Evolutionary conservation across 176 grass and related monocot genomes (phyloP), one percentile per base, ranked within the genome.

Genomic region (Triticum monococcum): DNA sequence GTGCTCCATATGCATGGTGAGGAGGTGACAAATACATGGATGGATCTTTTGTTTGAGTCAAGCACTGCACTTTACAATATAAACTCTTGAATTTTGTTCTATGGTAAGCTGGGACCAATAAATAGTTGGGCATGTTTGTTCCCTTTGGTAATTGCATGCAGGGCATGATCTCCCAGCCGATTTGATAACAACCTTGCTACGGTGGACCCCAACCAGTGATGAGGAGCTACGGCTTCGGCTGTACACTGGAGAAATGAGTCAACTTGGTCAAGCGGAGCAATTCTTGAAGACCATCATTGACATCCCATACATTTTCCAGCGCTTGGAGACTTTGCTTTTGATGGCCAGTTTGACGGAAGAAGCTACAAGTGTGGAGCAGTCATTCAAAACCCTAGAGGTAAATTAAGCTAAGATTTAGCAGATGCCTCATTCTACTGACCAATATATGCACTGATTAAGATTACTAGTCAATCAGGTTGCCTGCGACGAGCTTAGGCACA

Each of bases 351-450:
- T 98, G 23, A 91, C 89, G 17, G 95, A 98, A 45, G 95, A 95
- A 76, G 78, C 80, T 79, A 82, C 83, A 61, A 68, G 77, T 45
- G 79, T 85, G 17, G 77, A 88, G 79, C 79, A 91, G 50, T 88
- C 91, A n/a, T 98, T 98, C 45, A 43, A 80, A 75, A 89, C 71
- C 45, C 20, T 98, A 37, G 96, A 98, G 96, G 95, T 94, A 94
- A 61, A 60, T 30, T 66, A 83, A 68, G 46, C 52, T 22, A 57
- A 77, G 74, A 32, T 56, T 32, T 56, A 33, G 46, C 46, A 33
- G 28, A 77, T 22, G 52, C 71, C 26, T 77, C 74, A 22, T 9
- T 77, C n/a, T 56, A 33, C 26, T 33, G 46, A 56, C 18, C 48
- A 77, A 20, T 41, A 41, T 41, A 41, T 77, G 74, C 26, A 77